These are phyloP conservation scores for Melaleuca alternifolia DNA, from an alignment of 345 rosid species.

Conservation along the genomic window DNA sequence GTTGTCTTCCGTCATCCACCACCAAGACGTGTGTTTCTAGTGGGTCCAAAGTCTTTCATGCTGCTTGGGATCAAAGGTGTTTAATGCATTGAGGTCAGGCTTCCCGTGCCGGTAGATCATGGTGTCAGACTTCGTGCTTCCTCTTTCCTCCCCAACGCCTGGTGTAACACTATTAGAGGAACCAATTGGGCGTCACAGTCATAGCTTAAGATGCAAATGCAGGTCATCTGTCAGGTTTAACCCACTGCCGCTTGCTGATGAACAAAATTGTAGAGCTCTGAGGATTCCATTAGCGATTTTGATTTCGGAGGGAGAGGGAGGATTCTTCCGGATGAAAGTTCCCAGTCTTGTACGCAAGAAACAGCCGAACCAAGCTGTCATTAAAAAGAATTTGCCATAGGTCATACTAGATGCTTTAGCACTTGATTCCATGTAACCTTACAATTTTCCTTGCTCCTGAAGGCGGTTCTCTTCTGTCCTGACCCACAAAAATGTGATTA, in stretches of 20 bases:
- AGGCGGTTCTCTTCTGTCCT: too few species aligned
- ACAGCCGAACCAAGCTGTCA: background rate
- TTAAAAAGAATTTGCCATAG: background rate
- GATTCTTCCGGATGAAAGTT: background rate
- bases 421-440: background rate
- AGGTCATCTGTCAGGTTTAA: background rate
- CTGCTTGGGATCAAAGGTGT: conserved; percentile 50
- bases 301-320: background rate
- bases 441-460: background rate
- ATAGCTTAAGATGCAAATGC: background rate
- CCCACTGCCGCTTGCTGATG: background rate
- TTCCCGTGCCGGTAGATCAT: background rate
- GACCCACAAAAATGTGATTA: too few species aligned
- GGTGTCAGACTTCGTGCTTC: background rate
- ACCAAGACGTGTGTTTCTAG: conserved; percentile 57
- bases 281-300: background rate
- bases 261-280: background rate
- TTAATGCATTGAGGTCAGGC: conserved; percentile 7
- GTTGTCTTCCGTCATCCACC: conserved; percentile 70
- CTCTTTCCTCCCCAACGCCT: background rate
- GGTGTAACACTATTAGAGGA: background rate
- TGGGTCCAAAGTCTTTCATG: conserved; percentile 52
- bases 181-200: background rate
- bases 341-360: background rate
- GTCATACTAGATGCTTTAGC: background rate